Conservation (phyloP, 225 moss, liverwort and hornwort species). For the Neckera pumila region DNA sequence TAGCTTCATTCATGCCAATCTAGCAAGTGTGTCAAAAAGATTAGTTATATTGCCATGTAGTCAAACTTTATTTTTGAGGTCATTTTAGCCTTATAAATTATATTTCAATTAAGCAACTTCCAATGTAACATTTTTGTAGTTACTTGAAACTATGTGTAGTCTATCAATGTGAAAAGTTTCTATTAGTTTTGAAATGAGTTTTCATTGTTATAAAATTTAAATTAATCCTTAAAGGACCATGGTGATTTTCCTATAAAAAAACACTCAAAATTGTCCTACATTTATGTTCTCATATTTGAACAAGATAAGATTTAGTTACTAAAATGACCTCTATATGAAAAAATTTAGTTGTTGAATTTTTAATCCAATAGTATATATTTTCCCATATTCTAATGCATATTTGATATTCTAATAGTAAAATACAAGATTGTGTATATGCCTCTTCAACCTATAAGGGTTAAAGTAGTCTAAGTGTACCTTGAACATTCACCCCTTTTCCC, state of each 20-base stretch:
- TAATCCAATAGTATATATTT: fast-evolving
- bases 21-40: too few species aligned
- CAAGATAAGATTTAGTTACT: background rate
- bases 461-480: background rate
- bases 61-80: background rate
- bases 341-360: background rate
- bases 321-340: background rate
- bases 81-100: too few species aligned
- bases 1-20: too few species aligned
- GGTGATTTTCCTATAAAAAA: too few species aligned
- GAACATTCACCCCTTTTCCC: background rate
- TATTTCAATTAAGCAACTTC: too few species aligned
- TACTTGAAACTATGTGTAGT: too few species aligned
- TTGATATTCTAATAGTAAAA: background rate
- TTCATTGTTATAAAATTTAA: too few species aligned
- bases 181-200: too few species aligned
- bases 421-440: fast-evolving
- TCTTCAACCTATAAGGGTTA: fast-evolving
- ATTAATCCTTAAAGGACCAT: too few species aligned
- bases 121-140: too few species aligned
- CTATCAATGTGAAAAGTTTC: too few species aligned
- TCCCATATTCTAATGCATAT: background rate
- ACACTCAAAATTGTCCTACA: too few species aligned
- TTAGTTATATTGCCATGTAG: fast-evolving
- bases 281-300: fast-evolving